Conservation (phyloP, 106 monocot genomes). For the Dendrobium catenatum region DNA sequence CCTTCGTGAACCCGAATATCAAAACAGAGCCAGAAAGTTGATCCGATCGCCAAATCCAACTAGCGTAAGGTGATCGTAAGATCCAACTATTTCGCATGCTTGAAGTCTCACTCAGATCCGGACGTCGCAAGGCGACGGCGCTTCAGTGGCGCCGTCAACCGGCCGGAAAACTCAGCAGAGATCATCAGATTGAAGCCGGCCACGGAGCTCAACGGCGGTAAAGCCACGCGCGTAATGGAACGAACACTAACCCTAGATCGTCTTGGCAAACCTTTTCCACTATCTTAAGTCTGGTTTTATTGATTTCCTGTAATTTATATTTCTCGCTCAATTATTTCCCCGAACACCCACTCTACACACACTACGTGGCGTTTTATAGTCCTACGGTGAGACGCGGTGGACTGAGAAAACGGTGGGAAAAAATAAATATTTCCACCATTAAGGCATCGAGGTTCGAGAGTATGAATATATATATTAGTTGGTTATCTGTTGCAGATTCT, state of each 20-base stretch:
- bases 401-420: background rate
- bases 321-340: background rate
- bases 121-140: background rate
- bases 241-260: conserved; percentile 5
- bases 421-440: background rate
- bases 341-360: background rate
- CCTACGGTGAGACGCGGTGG: background rate
- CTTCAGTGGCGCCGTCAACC: background rate
- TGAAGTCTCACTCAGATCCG: background rate
- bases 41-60: background rate
- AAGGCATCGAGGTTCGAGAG: background rate
- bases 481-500: background rate
- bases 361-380: background rate
- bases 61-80: background rate
- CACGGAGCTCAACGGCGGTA: background rate
- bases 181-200: background rate
- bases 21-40: background rate
- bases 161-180: background rate
- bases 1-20: background rate
- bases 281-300: background rate
- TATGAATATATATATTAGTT: too few species aligned
- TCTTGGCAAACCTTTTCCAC: background rate
- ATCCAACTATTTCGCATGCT: background rate
- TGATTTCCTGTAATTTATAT: background rate
- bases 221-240: background rate